Conservation (phyloP, 331 rosid genomes). For the Phaseolus coccineus region DNA sequence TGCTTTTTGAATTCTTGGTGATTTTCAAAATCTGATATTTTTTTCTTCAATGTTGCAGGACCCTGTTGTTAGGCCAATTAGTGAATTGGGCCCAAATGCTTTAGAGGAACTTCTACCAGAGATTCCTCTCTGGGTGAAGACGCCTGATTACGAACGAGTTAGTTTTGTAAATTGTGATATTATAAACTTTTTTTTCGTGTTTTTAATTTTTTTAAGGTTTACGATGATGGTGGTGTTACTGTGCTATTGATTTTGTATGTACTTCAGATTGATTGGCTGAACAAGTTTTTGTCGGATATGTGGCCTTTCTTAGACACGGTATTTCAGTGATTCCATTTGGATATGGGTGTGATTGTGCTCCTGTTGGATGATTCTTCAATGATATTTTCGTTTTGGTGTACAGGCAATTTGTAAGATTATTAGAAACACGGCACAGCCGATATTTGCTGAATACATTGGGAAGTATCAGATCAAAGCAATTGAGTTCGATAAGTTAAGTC, state of each 20-base stretch:
- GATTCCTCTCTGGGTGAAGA: conserved; percentile 94
- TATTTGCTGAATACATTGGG: conserved; percentile 81
- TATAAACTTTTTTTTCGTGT: not conserved
- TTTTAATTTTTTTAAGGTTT: conserved; percentile 3
- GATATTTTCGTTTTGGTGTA: conserved; percentile 23
- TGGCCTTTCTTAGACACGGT: conserved; percentile 97
- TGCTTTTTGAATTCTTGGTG: conserved; percentile 25
- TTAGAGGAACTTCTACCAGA: conserved; percentile 80
- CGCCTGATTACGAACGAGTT: conserved; percentile 88
- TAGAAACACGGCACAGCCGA: conserved; percentile 67
- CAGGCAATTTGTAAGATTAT: conserved; percentile 78
- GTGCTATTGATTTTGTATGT: conserved; percentile 38
- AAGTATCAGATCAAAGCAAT: conserved; percentile 71
- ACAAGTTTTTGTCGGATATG: conserved; percentile 64
- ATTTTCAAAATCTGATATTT: conserved; percentile 44
- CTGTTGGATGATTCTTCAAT: conserved; percentile 35
- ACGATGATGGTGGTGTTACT: conserved; percentile 23
- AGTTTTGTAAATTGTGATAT: conserved; percentile 45
- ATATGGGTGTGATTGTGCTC: conserved; percentile 9
- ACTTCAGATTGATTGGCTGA: conserved; percentile 89
- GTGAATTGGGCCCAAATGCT: conserved; percentile 72
- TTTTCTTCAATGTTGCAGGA: conserved; percentile 60
- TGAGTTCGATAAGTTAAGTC: conserved; percentile 66
- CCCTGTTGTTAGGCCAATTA: conserved; percentile 63
- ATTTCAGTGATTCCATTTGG: not conserved